Percentiles rank a stretch among this genome's conserved stretches.
Evolutionary conservation across 2,329 filamentous ascomycete species (phyloP).

Genomic region (Ophiostoma himal-ulmi): DNA sequence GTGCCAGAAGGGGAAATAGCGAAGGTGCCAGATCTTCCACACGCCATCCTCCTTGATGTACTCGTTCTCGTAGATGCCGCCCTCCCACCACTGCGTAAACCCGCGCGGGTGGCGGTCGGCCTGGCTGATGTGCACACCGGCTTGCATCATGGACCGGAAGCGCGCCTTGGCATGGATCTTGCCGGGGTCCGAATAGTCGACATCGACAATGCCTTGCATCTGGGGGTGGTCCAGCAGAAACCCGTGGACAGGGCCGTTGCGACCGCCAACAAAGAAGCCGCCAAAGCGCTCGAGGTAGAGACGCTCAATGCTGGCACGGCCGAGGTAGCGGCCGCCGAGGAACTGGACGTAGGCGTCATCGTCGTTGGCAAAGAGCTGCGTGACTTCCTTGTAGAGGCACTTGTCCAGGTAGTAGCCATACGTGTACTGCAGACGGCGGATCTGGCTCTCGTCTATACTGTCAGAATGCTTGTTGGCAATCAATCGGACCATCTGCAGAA

Average conservation of each 20-base stretch:
- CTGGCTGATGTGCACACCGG: slow-evolving; percentile 48
- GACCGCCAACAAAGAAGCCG: slow-evolving; percentile 45
- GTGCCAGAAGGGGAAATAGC: slow-evolving; percentile 56
- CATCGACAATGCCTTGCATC: slow-evolving; percentile 52
- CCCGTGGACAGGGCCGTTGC: slow-evolving; percentile 51
- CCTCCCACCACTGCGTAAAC: slow-evolving; percentile 53
- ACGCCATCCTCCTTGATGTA: slow-evolving; percentile 51
- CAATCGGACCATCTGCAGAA: background rate
- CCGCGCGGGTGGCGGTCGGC: slow-evolving; percentile 46
- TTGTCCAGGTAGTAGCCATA: slow-evolving; percentile 57
- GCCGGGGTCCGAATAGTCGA: slow-evolving; percentile 36
- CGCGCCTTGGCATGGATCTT: slow-evolving; percentile 41
- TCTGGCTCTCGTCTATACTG: slow-evolving; percentile 45
- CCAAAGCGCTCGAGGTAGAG: slow-evolving; percentile 50
- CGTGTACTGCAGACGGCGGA: slow-evolving; percentile 51
- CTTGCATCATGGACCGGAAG: slow-evolving; percentile 51
- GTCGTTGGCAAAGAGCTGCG: slow-evolving; percentile 46
- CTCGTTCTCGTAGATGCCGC: slow-evolving; percentile 54
- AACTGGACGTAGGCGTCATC: slow-evolving; percentile 52
- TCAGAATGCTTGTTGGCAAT: background rate
- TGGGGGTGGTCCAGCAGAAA: slow-evolving; percentile 54
- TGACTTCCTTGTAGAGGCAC: slow-evolving; percentile 50
- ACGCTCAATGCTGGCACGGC: slow-evolving; percentile 45
- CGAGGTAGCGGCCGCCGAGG: slow-evolving; percentile 48
- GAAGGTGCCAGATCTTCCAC: slow-evolving; percentile 50